Evolutionary conservation across 192 early-diverging fungal species (phyloP), one percentile per base, ranked within the genome.

Genomic region (Umbelopsis ramanniana): DNA sequence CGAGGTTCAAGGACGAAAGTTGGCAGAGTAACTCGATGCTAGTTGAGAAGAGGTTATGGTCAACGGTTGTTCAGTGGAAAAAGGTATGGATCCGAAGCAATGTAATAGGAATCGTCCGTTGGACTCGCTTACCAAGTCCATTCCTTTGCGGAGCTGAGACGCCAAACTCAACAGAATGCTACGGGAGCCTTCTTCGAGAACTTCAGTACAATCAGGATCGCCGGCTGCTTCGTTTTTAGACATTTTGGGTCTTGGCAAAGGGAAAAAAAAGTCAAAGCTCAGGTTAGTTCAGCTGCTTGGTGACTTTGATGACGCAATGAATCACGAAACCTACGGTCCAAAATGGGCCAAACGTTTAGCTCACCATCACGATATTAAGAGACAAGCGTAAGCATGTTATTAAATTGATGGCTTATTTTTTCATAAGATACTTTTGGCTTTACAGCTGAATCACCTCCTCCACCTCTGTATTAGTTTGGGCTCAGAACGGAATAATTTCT

Each of bases 1-100:
- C 97, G 84, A 6, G 96, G 93, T 75, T 99, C 97, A 19, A 99
- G 84, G 3, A 99, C 94, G 87, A 99, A 99, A 10, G 96, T 97
- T 12, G 97, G 97, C 17, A 99, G 90, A 21, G 97, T 95, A 54
- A 99, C 92, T 67, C 93, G 85, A 68, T 93, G 93, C 66, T 68
- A 45, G 19, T 7, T 4, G 8, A 29, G 26, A 12, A 63, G 14
- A 19, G 1, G 57, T 14, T 1, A 35, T 63, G 11, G 29, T 9
- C 26, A 29, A 29, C 29, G 29, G 29, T 29, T 63, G 26, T 26
- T 63, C 11, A 19, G 40, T 5, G 40, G 40, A 43, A 11, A 43
- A 43, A 11, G 40, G 40, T 43, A 37, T 29, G 2, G 14, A 63
- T 63, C 4, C 57, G 15, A 19, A 37, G 57, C 11, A 14, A 19